Conservation (phyloP, 2,329 filamentous ascomycete species). For the Fusarium sp. region DNA sequence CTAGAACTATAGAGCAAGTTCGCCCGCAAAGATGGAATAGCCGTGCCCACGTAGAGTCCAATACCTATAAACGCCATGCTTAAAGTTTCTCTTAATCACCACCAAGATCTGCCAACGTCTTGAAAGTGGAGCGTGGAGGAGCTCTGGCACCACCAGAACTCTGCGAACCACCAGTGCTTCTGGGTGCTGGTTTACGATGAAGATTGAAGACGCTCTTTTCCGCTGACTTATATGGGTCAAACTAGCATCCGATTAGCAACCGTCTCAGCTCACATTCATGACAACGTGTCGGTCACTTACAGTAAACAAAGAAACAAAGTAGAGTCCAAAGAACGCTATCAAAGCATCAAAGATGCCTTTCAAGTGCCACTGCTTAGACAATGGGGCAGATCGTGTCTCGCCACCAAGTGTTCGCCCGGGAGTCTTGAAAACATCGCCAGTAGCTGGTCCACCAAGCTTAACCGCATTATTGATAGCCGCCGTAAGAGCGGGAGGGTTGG, state of each 20-base stretch:
- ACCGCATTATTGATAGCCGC: constrained; percentile 79
- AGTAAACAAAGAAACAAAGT: constrained; percentile 71
- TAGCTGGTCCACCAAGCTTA: constrained; percentile 61
- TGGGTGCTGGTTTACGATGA: constrained; percentile 51
- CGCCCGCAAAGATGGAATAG: not conserved
- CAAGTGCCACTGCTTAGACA: constrained; percentile 49
- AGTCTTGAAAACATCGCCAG: constrained; percentile 64
- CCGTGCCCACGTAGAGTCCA: constrained; percentile 3
- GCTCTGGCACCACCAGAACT: constrained; percentile 42
- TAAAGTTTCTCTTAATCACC: constrained; percentile 37
- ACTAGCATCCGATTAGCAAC: constrained; percentile 54
- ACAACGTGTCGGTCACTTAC: constrained; percentile 54
- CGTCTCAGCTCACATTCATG: not conserved
- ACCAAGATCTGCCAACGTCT: constrained; percentile 67
- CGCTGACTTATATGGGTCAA: constrained; percentile 72
- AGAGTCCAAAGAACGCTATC: constrained; percentile 69
- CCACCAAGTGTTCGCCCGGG: constrained; percentile 70
- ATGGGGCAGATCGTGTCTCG: constrained; percentile 32
- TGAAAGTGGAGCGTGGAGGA: constrained; percentile 57
- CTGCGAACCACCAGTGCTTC: constrained; percentile 45
- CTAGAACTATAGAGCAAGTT: not conserved
- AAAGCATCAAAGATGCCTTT: constrained; percentile 63
- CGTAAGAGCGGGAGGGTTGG: constrained; percentile 80
- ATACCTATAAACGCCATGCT: constrained; percentile 6
- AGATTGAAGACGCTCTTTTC: constrained; percentile 71